Conservation (phyloP, 1,139 yeast genomes). For the Wickerhamiella pararugosa region DNA sequence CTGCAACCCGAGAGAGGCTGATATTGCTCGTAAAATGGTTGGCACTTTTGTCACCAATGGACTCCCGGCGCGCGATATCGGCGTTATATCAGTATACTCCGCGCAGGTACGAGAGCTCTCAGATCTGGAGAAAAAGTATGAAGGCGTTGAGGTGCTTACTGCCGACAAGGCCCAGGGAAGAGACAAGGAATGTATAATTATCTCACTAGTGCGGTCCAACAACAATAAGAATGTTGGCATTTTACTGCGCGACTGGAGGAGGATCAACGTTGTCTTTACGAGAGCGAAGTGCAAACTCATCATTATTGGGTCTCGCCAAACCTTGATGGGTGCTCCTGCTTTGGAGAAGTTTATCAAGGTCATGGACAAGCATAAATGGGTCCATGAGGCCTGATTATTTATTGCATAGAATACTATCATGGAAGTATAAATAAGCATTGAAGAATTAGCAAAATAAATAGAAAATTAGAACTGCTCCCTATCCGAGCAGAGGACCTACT, state of each 20-base stretch:
- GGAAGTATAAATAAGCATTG: neutral
- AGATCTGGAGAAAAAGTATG: conserved; percentile 27
- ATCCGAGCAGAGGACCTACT: too few species aligned
- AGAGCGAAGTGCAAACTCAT: conserved; percentile 76
- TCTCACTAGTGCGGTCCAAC: conserved; percentile 79
- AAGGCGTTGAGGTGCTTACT: conserved; percentile 59
- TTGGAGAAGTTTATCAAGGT: conserved; percentile 49
- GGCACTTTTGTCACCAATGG: conserved; percentile 48
- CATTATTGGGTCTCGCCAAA: conserved; percentile 60
- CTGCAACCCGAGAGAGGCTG: conserved; percentile 60
- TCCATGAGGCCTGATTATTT: conserved; percentile 25
- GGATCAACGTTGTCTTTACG: conserved; percentile 88
- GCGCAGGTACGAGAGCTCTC: conserved; percentile 55
- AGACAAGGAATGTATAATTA: conserved; percentile 78
- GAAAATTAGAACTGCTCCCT: too few species aligned
- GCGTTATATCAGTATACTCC: conserved; percentile 79
- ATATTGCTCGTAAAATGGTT: conserved; percentile 45
- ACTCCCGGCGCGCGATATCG: conserved; percentile 43
- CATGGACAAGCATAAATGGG: conserved; percentile 49
- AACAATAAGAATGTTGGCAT: conserved; percentile 56
- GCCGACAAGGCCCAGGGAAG: conserved; percentile 96
- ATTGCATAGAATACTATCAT: neutral
- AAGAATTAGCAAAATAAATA: neutral
- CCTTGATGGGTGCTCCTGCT: conserved; percentile 41
- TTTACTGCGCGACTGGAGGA: conserved; percentile 71